Evolutionary conservation across 176 grass and related monocot genomes (phyloP), one percentile per base, ranked within the genome.

Genomic region (Cenchrus purpureus): DNA sequence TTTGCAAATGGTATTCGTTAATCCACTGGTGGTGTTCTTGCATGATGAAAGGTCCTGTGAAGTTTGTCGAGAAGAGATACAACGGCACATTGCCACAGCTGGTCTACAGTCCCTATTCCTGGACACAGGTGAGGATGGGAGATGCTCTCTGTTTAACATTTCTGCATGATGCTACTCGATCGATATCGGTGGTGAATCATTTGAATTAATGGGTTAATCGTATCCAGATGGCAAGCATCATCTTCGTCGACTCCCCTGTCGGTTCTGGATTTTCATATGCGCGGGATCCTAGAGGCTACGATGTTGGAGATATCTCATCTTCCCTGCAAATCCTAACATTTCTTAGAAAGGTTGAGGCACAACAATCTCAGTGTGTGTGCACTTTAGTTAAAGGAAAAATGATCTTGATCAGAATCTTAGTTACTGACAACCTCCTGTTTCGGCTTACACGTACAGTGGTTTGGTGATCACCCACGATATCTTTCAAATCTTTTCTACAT

Each of bases 191-290:
- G 58, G 58, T 61, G 58, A 10, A 57, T 7, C 54, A 57, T 57
- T 57, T 57, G 58, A 61, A 10, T 32, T 2, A 32, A 32, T 32
- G 31, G 31, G 31, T 32, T 10, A 10, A 22, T 16, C 8, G n/a
- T 20, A 12, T 4, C 13, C 65, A 94, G 88, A 29, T 85, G 55
- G 82, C 90, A 48, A 95, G 69, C 68, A 78, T 89, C 14, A 42
- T 95, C 42, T 95, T 95, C 46, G 6, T 90, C 13, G 90, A 95
- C 74, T 86, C 93, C n/a, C 93, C 90, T 0, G 72, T 95, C 8
- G 90, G 93, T 0, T 57, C 93, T 14, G 90, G 90, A 9, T 95
- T 95, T 73, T 92, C 93, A 11, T 90, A 84, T 14, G 83, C 90
- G 7, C 17, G 16, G 15, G 31, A 82, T 31, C n/a, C 72, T 0